These are phyloP conservation scores for Kwoniella sp. DNA, from an alignment of 768 basidiomycete genomes.

Conservation along the genomic window DNA sequence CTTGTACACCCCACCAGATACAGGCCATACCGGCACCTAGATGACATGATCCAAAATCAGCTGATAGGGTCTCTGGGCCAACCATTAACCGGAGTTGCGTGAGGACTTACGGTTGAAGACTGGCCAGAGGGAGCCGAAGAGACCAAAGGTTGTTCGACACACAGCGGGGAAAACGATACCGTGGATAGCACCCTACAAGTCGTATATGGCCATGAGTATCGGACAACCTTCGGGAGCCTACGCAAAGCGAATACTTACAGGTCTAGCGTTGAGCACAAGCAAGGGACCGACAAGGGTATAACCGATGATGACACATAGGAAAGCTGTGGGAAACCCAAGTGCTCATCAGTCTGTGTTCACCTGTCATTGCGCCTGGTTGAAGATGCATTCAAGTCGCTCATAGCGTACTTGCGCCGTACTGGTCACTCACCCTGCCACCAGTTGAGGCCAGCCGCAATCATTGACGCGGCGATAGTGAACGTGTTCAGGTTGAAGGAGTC, in stretches of 20 bases:
- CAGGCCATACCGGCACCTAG: conserved; percentile 44
- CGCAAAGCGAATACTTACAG: conserved; percentile 45
- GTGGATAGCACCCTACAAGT: conserved; percentile 65
- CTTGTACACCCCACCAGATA: conserved; percentile 56
- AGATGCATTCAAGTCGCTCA: not conserved
- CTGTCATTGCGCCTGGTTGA: too few species aligned
- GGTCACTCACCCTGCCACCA: conserved; percentile 38
- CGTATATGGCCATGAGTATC: not conserved
- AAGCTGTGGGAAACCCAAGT: conserved; percentile 60
- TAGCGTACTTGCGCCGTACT: not conserved
- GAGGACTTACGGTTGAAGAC: conserved; percentile 62
- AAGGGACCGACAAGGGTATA: conserved; percentile 66
- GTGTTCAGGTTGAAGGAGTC: conserved; percentile 63
- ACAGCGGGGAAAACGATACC: conserved; percentile 64
- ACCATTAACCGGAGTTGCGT: not conserved
- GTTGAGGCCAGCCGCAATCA: conserved; percentile 47
- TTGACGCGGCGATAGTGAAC: conserved; percentile 55
- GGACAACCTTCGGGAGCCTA: not conserved
- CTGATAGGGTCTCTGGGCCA: conserved; percentile 5
- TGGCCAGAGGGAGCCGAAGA: conserved; percentile 78
- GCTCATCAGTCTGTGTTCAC: too few species aligned
- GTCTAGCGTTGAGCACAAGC: conserved; percentile 74
- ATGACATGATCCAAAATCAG: not conserved
- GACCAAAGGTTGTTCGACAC: conserved; percentile 70
- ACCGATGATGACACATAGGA: conserved; percentile 68